Conservation (phyloP, 768 basidiomycete genomes). For the Lactarius evosmus region DNA sequence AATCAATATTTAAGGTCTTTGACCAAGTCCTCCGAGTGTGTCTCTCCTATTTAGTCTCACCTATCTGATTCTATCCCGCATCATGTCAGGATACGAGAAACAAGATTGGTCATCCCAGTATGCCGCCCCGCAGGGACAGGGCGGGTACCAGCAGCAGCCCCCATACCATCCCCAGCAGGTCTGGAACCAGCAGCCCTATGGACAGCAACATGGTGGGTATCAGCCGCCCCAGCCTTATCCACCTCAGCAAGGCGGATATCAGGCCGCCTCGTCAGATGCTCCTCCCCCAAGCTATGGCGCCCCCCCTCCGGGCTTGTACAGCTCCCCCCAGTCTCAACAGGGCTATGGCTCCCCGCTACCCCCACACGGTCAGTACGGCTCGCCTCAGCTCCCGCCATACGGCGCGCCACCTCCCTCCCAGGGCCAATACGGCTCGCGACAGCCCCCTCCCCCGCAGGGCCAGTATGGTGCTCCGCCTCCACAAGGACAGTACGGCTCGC, state of each 20-base stretch:
- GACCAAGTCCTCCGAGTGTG: background rate
- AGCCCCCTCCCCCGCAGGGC: background rate
- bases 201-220: background rate
- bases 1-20: background rate
- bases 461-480: constrained; percentile 7
- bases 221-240: background rate
- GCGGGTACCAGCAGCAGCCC: constrained; percentile 6
- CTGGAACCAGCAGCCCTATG: constrained; percentile 3
- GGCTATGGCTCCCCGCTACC: background rate
- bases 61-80: constrained; percentile 1
- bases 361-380: background rate
- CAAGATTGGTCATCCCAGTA: constrained; percentile 7
- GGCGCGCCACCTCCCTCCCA: background rate
- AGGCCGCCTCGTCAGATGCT: background rate
- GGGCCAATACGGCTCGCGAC: background rate
- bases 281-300: background rate
- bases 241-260: background rate
- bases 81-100: constrained; percentile 16
- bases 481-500: background rate
- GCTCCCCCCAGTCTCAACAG: background rate
- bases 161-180: constrained; percentile 3
- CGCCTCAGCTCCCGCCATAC: background rate
- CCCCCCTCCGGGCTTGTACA: background rate
- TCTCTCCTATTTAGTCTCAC: background rate
- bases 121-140: constrained; percentile 8